Evolutionary conservation across 2,329 filamentous ascomycete species (phyloP), one percentile per base, ranked within the genome.

Genomic region (Corinectria fuckeliana): DNA sequence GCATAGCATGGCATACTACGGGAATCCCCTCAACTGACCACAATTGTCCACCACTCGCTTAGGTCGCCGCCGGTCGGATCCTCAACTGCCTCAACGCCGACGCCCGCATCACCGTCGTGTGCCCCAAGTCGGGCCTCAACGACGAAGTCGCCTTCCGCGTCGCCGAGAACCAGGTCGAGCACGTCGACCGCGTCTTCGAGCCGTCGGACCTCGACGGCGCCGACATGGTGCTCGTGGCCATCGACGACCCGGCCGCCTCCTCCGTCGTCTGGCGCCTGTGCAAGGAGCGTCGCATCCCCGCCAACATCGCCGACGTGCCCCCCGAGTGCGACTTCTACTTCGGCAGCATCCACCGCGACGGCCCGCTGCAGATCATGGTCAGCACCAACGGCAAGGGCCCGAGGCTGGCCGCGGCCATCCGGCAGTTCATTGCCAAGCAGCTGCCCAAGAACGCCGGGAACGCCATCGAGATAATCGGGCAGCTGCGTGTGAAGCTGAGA

Each of bases 281-380:
- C 84, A 94, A 96, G 76, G 85, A 92, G 74, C 85, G 82, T 60
- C 88, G 88, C 61, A 91, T 98, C 65, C 88, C 93, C 5, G 93
- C 93, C 57, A 99, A 99, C 76, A 97, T 99, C 66, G 95, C 95
- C 67, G 95, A 99, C 74, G 95, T 99, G 3, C 95, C 95, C 0
- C 86, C 92, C 1, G 95, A 99, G 76, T 99, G 95, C 77, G 95
- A 99, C 73, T 99, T 99, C 74, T 99, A 97, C 82, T 99, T 99
- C 79, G 95, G 95, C 63, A 95, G 91, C 74, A 89, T 97, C 36
- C 92, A 99, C 78, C 89, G 95, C 50, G 95, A 99, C 75, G 95
- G 95, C 0, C 95, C 95, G 5, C 78, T 99, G 61, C 95, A 99
- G 80, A 90, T 99, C 71, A 99, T 99, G 95, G 94, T 99, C 69